Conservation (phyloP, 257 asterid genomes). For the Linaria vulgaris region DNA sequence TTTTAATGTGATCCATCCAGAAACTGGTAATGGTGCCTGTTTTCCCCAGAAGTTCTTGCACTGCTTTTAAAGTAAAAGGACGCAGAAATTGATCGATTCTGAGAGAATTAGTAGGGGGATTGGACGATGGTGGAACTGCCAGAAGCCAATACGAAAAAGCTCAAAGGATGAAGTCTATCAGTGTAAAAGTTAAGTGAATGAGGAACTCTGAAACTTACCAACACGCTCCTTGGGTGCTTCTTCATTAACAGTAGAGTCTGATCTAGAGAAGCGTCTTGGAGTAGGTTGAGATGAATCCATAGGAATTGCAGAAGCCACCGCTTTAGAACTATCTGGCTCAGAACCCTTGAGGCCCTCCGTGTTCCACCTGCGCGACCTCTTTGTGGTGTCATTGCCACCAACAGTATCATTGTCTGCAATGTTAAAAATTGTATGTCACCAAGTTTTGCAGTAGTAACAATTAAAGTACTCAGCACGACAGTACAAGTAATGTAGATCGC, state of each 20-base stretch:
- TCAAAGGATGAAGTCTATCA: constrained; percentile 13
- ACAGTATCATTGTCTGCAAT: constrained; percentile 51
- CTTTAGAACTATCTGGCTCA: constrained; percentile 42
- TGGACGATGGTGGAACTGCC: constrained; percentile 76
- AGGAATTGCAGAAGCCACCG: constrained; percentile 38
- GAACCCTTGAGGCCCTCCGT: constrained; percentile 49
- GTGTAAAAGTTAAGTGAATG: constrained; percentile 1
- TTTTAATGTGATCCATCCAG: constrained; percentile 95
- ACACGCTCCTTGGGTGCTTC: constrained; percentile 72
- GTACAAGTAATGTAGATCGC: not conserved
- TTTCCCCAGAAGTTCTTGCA: constrained; percentile 78
- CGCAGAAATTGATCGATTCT: constrained; percentile 82
- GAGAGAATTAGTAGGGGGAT: constrained; percentile 63
- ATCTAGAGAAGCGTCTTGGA: constrained; percentile 43
- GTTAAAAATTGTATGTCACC: constrained; percentile 14
- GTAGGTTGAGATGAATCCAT: constrained; percentile 47
- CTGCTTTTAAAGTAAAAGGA: constrained; percentile 85
- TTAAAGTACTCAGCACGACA: not conserved
- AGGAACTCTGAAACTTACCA: constrained; percentile 44
- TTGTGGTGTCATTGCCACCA: constrained; percentile 48
- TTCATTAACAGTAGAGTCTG: constrained; percentile 38
- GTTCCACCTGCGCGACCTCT: constrained; percentile 73
- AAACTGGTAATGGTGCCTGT: constrained; percentile 65
- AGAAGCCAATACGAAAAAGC: constrained; percentile 18
- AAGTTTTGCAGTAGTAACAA: constrained; percentile 3